phyloP scores from a whole-genome alignment of 441 rosid species.

The Francoa sonchifolia region DNA sequence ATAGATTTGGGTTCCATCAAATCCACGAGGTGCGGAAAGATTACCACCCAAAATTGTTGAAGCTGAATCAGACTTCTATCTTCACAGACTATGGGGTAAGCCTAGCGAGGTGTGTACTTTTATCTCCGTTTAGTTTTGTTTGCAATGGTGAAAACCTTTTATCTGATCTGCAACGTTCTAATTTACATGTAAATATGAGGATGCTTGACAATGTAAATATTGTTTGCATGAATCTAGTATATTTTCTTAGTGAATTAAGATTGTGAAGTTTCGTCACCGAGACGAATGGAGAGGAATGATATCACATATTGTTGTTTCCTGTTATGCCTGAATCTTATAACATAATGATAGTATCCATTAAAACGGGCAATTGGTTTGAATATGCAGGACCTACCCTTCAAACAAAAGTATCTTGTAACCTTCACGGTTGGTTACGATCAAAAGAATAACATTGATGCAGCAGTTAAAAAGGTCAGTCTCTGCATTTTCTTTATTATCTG shows the following conservation, averaged over 20 bases:
- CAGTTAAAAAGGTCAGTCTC: constrained; percentile 52
- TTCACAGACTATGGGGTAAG: constrained; percentile 76
- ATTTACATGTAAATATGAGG: neutral
- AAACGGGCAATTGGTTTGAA: neutral
- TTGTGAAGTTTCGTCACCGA: too few relatives aligned
- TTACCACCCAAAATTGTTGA: constrained; percentile 74
- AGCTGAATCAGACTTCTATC: constrained; percentile 69
- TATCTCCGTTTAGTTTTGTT: neutral
- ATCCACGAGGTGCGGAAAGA: constrained; percentile 93
- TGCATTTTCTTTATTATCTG: too few relatives aligned
- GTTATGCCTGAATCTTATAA: neutral
- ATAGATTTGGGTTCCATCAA: constrained; percentile 88
- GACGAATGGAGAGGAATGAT: too few relatives aligned
- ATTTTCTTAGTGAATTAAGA: too few relatives aligned
- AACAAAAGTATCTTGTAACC: constrained; percentile 65
- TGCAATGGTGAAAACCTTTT: neutral
- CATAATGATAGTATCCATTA: neutral
- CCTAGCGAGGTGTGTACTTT: constrained; percentile 56
- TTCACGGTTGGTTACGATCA: constrained; percentile 79
- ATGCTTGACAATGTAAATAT: too few relatives aligned
- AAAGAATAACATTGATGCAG: constrained; percentile 62
- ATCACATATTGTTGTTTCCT: neutral
- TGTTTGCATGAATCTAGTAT: too few relatives aligned
- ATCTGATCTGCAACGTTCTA: neutral
- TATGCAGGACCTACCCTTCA: constrained; percentile 63